These are phyloP conservation scores for Fonsecaea multimorphosa DNA, from an alignment of 2,329 filamentous ascomycete genomes.

Conservation along the genomic window DNA sequence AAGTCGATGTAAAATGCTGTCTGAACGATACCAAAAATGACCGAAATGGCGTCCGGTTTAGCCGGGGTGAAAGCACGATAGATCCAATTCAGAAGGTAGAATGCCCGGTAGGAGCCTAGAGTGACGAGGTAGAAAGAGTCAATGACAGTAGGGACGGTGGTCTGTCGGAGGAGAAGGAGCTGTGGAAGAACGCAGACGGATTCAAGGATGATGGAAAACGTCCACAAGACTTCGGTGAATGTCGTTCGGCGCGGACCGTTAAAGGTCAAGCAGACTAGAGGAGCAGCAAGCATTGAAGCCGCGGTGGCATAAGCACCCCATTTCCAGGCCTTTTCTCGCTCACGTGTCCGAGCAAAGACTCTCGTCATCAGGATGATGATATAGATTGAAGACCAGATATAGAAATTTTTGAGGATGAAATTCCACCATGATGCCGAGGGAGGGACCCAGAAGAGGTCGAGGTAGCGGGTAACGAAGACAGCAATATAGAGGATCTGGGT, in stretches of 20 bases:
- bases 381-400: conserved; percentile 82
- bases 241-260: conserved; percentile 54
- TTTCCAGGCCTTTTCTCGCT: conserved; percentile 93
- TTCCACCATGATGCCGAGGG: conserved; percentile 66
- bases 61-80: conserved; percentile 61
- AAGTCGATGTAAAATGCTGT: conserved; percentile 92
- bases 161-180: conserved; percentile 87
- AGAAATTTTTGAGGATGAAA: conserved; percentile 85
- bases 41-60: conserved; percentile 67
- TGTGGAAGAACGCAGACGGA: conserved; percentile 90
- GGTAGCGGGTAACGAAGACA: conserved; percentile 86
- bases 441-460: conserved; percentile 70
- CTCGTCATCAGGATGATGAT: conserved; percentile 87
- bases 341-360: conserved; percentile 83
- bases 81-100: conserved; percentile 95
- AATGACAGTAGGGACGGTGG: conserved; percentile 93
- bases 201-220: conserved; percentile 90
- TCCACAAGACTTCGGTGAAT: conserved; percentile 72
- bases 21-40: conserved; percentile 87
- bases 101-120: conserved; percentile 82
- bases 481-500: conserved; percentile 83
- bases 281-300: conserved; percentile 70
- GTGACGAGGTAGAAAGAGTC: conserved; percentile 94
- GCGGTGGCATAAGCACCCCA: conserved; percentile 73
- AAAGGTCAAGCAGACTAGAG: conserved; percentile 75